Conservation (phyloP, 2,329 filamentous ascomycete species). For the Parastagonospora avenae region DNA sequence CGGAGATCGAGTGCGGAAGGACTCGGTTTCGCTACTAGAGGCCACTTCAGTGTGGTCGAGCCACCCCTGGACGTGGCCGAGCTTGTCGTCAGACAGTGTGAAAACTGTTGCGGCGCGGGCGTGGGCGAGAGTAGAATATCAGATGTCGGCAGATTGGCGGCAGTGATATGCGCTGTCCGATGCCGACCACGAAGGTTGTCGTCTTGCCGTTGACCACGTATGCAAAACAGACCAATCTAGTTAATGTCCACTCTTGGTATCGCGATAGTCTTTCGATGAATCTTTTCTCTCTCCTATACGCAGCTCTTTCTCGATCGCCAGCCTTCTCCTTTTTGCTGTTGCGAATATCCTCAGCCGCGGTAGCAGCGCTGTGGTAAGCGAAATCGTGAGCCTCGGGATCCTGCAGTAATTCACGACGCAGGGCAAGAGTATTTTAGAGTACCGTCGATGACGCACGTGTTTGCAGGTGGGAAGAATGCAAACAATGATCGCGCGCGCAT, state of each 20-base stretch:
- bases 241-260: not conserved
- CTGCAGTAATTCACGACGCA: constrained; percentile 19
- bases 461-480: constrained; percentile 1
- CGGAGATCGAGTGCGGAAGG: constrained; percentile 25
- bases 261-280: not conserved
- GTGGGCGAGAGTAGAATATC: constrained; percentile 5
- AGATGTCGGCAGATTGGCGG: not conserved
- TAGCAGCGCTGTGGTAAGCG: constrained; percentile 12
- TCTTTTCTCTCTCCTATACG: not conserved
- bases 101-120: constrained; percentile 3
- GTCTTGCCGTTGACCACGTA: not conserved
- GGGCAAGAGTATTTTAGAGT: constrained; percentile 8
- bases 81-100: constrained; percentile 13
- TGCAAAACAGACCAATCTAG: not conserved
- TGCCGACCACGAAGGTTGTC: constrained; percentile 1
- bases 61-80: constrained; percentile 17
- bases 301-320: not conserved
- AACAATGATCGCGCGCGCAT: constrained; percentile 10
- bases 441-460: constrained; percentile 3
- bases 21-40: constrained; percentile 25
- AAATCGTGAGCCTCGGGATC: constrained; percentile 12
- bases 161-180: constrained; percentile 2
- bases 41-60: constrained; percentile 27
- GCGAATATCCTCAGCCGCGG: constrained; percentile 2
- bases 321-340: not conserved